Evolutionary conservation across 2,329 filamentous ascomycete genomes (phyloP).

Genomic region (Cladosporium sp.): DNA sequence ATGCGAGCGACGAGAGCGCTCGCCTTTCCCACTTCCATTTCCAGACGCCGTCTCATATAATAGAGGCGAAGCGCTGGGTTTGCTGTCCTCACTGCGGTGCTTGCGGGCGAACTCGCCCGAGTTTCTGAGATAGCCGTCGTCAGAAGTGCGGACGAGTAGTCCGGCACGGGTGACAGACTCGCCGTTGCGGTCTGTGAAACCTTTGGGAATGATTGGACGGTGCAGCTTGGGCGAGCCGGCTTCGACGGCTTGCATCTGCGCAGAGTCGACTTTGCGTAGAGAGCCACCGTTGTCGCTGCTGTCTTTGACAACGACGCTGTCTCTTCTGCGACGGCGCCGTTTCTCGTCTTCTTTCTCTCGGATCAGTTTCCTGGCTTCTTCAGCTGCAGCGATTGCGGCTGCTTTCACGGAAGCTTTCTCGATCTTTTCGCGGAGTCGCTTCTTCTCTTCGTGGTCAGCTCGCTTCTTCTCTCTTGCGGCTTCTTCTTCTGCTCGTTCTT

Average conservation of each 20-base stretch:
- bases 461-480: background rate
- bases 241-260: background rate
- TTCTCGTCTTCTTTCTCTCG: conserved; percentile 7
- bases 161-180: conserved; percentile 4
- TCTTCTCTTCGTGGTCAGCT: background rate
- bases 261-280: background rate
- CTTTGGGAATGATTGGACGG: background rate
- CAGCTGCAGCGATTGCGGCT: conserved; percentile 4
- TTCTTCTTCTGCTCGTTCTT: background rate
- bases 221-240: conserved; percentile 4
- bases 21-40: background rate
- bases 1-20: background rate
- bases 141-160: conserved; percentile 5
- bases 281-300: background rate
- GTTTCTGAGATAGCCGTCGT: background rate
- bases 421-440: background rate
- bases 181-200: background rate
- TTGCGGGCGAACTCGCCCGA: background rate
- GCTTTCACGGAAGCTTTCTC: conserved; percentile 4
- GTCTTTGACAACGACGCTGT: conserved; percentile 7
- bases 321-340: background rate
- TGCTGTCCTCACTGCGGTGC: background rate
- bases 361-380: conserved; percentile 5
- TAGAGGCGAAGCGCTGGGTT: background rate
- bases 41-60: background rate